Percentiles rank a stretch among this genome's conserved stretches.
Conservation (phyloP, 179 eudicot species). For the Nepenthes alata region DNA sequence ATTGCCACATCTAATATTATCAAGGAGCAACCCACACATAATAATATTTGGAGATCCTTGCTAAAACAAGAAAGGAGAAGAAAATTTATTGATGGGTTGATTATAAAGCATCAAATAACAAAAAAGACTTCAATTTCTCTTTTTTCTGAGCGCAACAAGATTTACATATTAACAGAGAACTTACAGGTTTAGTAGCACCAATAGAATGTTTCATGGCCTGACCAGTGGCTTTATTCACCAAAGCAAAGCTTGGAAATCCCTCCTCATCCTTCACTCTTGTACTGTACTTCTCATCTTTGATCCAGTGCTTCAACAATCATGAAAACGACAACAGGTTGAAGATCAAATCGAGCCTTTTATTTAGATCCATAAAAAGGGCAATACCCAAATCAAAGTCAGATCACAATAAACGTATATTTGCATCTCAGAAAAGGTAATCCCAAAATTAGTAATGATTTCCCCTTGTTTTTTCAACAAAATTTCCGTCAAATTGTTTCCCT, state of each 20-base stretch:
- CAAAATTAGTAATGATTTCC: too few relatives aligned
- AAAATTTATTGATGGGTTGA: too few relatives aligned
- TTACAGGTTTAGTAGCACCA: slow-evolving; percentile 60
- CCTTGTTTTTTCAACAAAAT: too few relatives aligned
- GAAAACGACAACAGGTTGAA: background rate
- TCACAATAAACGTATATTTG: background rate
- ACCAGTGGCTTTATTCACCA: slow-evolving; percentile 71
- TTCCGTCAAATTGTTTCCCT: too few relatives aligned
- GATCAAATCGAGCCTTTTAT: background rate
- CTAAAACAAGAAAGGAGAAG: too few relatives aligned
- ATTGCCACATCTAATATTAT: too few relatives aligned
- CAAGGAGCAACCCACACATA: too few relatives aligned
- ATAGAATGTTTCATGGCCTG: slow-evolving; percentile 67
- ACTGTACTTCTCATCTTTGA: slow-evolving; percentile 68
- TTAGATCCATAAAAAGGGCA: background rate
- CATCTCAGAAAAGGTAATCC: background rate
- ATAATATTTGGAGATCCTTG: too few relatives aligned
- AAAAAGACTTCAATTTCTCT: too few relatives aligned
- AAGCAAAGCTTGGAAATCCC: slow-evolving; percentile 61
- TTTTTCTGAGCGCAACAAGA: too few relatives aligned
- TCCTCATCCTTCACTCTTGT: slow-evolving; percentile 71
- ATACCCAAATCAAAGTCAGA: background rate
- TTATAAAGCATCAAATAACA: too few relatives aligned
- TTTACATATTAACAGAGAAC: slow-evolving; percentile 3
- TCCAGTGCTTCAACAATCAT: slow-evolving; percentile 47